Percentiles rank a stretch among this genome's conserved stretches.
These are phyloP conservation scores for Pichia sp. DNA, from an alignment of 1,139 yeast species.

Conservation along the genomic window DNA sequence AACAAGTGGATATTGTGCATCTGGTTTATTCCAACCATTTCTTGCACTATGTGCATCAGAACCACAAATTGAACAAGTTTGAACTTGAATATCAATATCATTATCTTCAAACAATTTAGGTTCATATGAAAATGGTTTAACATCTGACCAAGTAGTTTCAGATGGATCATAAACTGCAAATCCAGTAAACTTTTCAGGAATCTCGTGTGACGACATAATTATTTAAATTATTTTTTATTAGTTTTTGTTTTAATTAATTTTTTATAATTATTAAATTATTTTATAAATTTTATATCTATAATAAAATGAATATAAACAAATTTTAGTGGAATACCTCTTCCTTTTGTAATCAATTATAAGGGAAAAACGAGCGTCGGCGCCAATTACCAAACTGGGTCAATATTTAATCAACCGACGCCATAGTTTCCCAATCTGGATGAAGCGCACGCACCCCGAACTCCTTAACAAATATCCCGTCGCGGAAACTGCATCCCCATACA, in stretches of 20 bases:
- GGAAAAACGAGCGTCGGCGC: background rate
- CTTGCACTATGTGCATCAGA: constrained; percentile 42
- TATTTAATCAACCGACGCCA: background rate
- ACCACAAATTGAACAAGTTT: constrained; percentile 59
- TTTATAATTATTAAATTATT: too few species aligned
- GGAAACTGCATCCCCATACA: background rate
- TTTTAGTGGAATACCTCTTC: too few species aligned
- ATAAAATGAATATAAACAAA: too few species aligned
- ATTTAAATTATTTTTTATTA: too few species aligned
- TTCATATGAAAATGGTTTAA: constrained; percentile 29
- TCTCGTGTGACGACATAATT: constrained; percentile 10
- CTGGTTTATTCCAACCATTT: constrained; percentile 37
- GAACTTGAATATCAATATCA: constrained; percentile 44
- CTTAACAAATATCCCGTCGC: background rate
- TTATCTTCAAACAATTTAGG: constrained; percentile 49
- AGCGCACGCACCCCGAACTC: too few species aligned
- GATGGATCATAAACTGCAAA: constrained; percentile 32
- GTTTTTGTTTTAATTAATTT: too few species aligned
- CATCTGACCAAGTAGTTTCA: constrained; percentile 34
- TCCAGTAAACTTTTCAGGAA: constrained; percentile 35
- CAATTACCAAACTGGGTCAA: background rate
- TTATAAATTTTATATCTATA: too few species aligned
- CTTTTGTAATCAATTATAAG: too few species aligned
- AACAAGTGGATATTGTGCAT: constrained; percentile 28
- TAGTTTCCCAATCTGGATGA: constrained; percentile 7